Percentiles rank a stretch among this genome's conserved stretches.
Evolutionary conservation across 1,284 basidiomycete species (phyloP).

Genomic region (Ceratobasidium sp.): DNA sequence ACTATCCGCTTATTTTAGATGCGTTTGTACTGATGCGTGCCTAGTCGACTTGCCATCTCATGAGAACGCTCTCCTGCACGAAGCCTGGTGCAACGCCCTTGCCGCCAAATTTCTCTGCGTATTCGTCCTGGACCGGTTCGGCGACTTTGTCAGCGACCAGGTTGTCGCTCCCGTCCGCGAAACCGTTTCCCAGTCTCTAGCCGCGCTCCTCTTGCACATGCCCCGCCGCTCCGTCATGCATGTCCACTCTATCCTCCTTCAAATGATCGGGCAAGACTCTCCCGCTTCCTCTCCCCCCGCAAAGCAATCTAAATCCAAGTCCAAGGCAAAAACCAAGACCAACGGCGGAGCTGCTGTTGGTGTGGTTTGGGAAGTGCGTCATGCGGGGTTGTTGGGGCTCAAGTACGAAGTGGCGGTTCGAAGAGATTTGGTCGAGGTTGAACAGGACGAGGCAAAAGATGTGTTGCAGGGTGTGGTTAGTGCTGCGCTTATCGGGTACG

Average conservation of each 20-base stretch:
- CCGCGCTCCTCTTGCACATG: constrained; percentile 89
- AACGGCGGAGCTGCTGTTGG: constrained; percentile 68
- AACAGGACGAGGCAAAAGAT: constrained; percentile 58
- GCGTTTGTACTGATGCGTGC: constrained; percentile 17
- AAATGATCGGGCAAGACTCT: constrained; percentile 93
- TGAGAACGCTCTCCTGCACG: constrained; percentile 76
- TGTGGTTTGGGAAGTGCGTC: constrained; percentile 91
- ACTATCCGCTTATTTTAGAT: constrained; percentile 44
- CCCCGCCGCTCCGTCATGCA: constrained; percentile 77
- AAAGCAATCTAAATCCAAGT: constrained; percentile 51
- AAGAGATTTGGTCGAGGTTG: constrained; percentile 76
- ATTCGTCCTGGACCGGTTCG: constrained; percentile 96
- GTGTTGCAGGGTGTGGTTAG: constrained; percentile 83
- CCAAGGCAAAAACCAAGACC: constrained; percentile 53
- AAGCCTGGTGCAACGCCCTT: constrained; percentile 89
- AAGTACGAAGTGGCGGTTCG: constrained; percentile 98
- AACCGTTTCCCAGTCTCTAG: constrained; percentile 94
- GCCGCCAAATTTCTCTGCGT: constrained; percentile 89
- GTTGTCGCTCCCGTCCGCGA: constrained; percentile 97
- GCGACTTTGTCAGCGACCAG: constrained; percentile 97
- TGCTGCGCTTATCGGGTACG: constrained; percentile 86
- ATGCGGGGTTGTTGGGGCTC: constrained; percentile 95
- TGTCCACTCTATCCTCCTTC: constrained; percentile 85
- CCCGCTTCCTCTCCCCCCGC: constrained; percentile 57
- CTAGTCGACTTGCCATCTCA: constrained; percentile 62